Percentiles rank a stretch among this genome's conserved stretches.
Evolutionary conservation across 257 asterid species (phyloP).

Genomic region (Nicotiana benthamiana): DNA sequence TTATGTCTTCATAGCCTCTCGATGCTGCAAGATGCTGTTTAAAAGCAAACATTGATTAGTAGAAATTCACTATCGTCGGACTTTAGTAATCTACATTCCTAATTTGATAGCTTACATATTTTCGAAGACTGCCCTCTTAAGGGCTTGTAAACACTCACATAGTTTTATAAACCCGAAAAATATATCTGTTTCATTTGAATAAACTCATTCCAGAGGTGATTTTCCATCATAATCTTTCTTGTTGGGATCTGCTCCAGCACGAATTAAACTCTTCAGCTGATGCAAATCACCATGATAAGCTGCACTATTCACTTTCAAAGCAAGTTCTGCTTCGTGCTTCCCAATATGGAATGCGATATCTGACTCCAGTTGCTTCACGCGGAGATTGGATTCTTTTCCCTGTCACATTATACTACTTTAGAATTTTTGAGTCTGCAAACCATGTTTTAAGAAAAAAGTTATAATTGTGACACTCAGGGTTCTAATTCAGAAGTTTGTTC

Average conservation of each 20-base stretch:
- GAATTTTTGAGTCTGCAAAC: background rate
- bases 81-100: background rate
- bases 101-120: too few relatives aligned
- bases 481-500: too few relatives aligned
- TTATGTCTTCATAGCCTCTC: slow-evolving; percentile 66
- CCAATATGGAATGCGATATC: slow-evolving; percentile 66
- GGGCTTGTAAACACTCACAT: too few relatives aligned
- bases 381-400: slow-evolving; percentile 66
- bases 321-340: slow-evolving; percentile 88
- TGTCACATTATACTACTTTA: slow-evolving; percentile 15
- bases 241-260: slow-evolving; percentile 90
- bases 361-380: slow-evolving; percentile 66
- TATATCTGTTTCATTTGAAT: background rate
- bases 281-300: slow-evolving; percentile 73
- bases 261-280: slow-evolving; percentile 61
- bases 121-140: too few relatives aligned
- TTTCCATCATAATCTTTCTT: slow-evolving; percentile 84
- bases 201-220: slow-evolving; percentile 61
- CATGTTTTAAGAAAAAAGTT: background rate
- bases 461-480: background rate
- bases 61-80: background rate
- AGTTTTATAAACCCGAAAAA: too few relatives aligned
- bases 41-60: background rate
- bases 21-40: slow-evolving; percentile 95
- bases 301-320: slow-evolving; percentile 76